Percentiles rank a stretch among this genome's conserved stretches.
These are phyloP conservation scores for Lathyrus oleraceus DNA, from an alignment of 306 rosid species.

Conservation along the genomic window DNA sequence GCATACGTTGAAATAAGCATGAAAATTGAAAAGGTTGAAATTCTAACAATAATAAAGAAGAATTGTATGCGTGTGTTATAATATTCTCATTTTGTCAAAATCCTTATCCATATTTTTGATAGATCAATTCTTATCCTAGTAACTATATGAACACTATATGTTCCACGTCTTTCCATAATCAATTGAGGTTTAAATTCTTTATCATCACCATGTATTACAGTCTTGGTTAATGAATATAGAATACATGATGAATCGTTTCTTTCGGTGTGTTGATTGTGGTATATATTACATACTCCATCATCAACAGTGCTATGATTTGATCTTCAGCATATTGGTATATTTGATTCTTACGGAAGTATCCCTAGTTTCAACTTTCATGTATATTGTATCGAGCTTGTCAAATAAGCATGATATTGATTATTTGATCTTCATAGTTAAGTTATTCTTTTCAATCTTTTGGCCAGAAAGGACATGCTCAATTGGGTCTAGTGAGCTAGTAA, in stretches of 20 bases:
- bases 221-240: not conserved
- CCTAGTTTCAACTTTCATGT: not conserved
- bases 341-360: not conserved
- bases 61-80: not conserved
- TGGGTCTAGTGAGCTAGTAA: constrained; percentile 2
- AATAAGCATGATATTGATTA: constrained; percentile 27
- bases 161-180: constrained; percentile 5
- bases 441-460: constrained; percentile 39
- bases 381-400: constrained; percentile 20
- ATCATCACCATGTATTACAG: not conserved
- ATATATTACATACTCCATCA: not conserved
- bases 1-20: no score
- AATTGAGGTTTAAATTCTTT: constrained; percentile 6
- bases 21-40: no score
- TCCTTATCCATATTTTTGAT: not conserved
- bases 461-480: not conserved
- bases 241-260: not conserved
- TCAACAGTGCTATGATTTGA: not conserved
- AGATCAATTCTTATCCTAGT: not conserved
- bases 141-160: not conserved
- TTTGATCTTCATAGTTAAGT: constrained; percentile 17
- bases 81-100: constrained; percentile 14
- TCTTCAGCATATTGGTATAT: constrained; percentile 10
- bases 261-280: not conserved
- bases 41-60: no score